Conservation (phyloP, 345 rosid species). For the Brassica cretica region DNA sequence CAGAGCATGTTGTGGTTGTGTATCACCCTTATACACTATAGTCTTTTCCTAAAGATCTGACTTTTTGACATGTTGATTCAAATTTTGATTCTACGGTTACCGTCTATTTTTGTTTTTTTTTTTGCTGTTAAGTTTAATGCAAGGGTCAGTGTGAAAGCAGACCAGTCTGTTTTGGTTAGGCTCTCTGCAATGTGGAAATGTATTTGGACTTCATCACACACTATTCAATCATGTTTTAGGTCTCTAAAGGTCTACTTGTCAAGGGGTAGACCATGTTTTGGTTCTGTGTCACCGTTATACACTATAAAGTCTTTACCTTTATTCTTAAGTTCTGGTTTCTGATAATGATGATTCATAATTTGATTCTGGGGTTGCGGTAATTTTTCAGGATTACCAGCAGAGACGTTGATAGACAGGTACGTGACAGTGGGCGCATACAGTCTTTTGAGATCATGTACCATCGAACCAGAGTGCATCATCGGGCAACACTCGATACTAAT, state of each 20-base stretch:
- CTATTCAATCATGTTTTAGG: not conserved
- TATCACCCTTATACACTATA: not conserved
- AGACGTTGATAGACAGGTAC: slow-evolving; percentile 81
- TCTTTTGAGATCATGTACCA: slow-evolving; percentile 86
- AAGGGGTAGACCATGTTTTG: not conserved
- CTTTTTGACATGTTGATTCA: slow-evolving; percentile 2
- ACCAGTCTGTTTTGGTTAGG: not conserved
- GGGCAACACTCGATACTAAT: slow-evolving; percentile 97
- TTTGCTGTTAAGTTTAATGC: not conserved
- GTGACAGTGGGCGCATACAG: slow-evolving; percentile 89
- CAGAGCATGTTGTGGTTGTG: slow-evolving; percentile 9
- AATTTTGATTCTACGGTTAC: not conserved
- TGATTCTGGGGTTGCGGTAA: slow-evolving; percentile 6
- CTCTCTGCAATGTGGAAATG: not conserved
- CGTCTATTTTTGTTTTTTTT: not conserved
- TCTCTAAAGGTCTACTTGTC: not conserved
- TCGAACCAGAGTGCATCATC: slow-evolving; percentile 97
- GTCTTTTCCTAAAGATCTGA: not conserved
- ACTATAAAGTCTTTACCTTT: not conserved
- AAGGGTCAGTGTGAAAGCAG: not conserved
- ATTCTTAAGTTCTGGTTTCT: not conserved
- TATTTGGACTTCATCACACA: not conserved
- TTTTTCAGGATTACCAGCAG: slow-evolving; percentile 85
- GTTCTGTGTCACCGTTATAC: not conserved
- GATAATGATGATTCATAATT: not conserved